These are phyloP conservation scores for Pseudognaphalium luteoalbum DNA, from an alignment of 129 eudicot species.

Conservation along the genomic window DNA sequence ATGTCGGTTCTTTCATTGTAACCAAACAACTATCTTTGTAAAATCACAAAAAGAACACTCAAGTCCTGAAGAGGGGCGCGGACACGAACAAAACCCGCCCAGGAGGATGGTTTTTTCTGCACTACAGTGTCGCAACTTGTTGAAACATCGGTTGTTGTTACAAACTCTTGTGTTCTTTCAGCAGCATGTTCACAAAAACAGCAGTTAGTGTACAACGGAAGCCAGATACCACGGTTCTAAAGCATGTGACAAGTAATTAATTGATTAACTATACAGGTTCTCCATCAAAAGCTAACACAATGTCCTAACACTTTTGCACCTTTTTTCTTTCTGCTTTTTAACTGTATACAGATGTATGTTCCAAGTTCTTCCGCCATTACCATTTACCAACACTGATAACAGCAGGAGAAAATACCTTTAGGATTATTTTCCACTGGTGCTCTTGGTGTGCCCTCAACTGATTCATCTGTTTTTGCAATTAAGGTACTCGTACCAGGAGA, in stretches of 20 bases:
- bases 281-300: conserved; percentile 32
- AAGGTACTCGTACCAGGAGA: conserved; percentile 83
- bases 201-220: conserved; percentile 1
- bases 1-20: neutral
- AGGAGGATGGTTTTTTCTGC: neutral
- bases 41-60: conserved; percentile 6
- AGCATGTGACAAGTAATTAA: conserved; percentile 9
- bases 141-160: neutral
- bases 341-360: conserved; percentile 28
- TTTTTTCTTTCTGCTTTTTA: conserved; percentile 22
- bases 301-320: neutral
- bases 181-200: conserved; percentile 6
- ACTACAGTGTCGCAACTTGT: neutral
- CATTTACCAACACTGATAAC: conserved; percentile 51
- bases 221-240: conserved; percentile 20
- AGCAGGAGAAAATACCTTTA: conserved; percentile 63
- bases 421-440: conserved; percentile 42
- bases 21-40: conserved; percentile 23
- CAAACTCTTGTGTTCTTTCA: neutral
- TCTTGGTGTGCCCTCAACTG: conserved; percentile 51
- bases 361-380: conserved; percentile 25
- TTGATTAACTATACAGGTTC: conserved; percentile 26
- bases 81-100: neutral
- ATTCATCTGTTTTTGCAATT: conserved; percentile 51
- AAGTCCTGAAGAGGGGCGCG: neutral